These are phyloP conservation scores for Tuber magnatum DNA, from an alignment of 495 filamentous ascomycete species.

Conservation along the genomic window DNA sequence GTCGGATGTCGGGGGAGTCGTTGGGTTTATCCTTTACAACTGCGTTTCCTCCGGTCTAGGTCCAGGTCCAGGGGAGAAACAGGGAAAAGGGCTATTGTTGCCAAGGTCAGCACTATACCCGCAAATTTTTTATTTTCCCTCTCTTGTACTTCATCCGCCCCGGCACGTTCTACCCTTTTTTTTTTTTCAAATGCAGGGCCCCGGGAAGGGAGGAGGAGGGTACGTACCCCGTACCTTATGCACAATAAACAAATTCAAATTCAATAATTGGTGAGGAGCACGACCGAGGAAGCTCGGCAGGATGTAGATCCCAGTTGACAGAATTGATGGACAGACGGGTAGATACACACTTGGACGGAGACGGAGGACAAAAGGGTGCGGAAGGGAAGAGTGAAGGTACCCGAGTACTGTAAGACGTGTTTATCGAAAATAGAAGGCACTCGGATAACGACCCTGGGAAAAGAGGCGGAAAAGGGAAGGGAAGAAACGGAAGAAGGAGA, in stretches of 20 bases:
- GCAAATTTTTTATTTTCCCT: constrained; percentile 12
- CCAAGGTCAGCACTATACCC: constrained; percentile 28
- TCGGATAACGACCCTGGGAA: constrained; percentile 26
- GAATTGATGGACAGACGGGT: constrained; percentile 7
- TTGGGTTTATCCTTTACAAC: constrained; percentile 13
- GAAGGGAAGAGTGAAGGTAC: constrained; percentile 20
- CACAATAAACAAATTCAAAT: constrained; percentile 1
- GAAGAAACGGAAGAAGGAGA: constrained; percentile 13
- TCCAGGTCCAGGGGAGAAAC: constrained; percentile 17
- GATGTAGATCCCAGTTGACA: constrained; percentile 11
- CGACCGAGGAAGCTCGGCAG: constrained; percentile 1
- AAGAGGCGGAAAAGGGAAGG: neutral
- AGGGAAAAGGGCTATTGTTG: constrained; percentile 14
- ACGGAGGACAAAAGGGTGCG: constrained; percentile 9
- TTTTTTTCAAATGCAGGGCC: constrained; percentile 8
- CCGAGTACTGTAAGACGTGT: neutral
- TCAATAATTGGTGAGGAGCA: constrained; percentile 6
- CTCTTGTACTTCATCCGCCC: neutral
- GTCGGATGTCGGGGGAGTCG: constrained; percentile 22
- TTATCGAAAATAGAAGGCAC: constrained; percentile 16
- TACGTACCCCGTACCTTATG: constrained; percentile 15
- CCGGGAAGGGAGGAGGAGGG: constrained; percentile 4
- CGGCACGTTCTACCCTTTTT: neutral
- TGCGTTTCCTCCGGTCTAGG: constrained; percentile 17
- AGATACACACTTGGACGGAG: constrained; percentile 15